phyloP scores from a whole-genome alignment of 805 yeast species.

The Teunomyces lycoperdinae region DNA sequence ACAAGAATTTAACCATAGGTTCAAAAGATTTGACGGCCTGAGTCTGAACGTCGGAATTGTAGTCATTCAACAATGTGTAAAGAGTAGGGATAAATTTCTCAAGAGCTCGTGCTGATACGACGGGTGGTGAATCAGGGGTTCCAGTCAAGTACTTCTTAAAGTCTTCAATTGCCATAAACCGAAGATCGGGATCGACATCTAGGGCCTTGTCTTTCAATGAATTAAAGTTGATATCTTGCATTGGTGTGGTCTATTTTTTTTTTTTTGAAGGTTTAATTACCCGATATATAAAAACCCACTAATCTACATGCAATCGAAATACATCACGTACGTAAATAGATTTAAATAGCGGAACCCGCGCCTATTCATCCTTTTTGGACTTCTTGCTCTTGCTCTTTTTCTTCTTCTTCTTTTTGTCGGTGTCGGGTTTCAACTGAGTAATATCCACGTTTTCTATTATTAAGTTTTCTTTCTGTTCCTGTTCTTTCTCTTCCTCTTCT shows the following conservation, averaged over 20 bases:
- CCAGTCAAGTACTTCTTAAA: conserved; percentile 45
- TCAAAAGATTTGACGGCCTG: conserved; percentile 64
- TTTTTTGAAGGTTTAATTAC: neutral
- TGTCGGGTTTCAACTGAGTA: conserved; percentile 2
- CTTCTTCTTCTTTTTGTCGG: conserved; percentile 8
- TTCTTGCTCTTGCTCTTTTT: conserved; percentile 5
- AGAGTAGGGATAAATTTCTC: conserved; percentile 35
- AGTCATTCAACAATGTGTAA: conserved; percentile 51
- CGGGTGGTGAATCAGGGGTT: conserved; percentile 14
- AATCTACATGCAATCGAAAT: neutral
- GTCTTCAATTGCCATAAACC: conserved; percentile 85
- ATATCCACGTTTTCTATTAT: conserved; percentile 10
- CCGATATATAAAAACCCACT: neutral
- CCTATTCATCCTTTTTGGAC: neutral
- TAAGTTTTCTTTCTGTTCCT: conserved; percentile 9
- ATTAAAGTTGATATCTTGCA: conserved; percentile 27
- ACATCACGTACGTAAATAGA: neutral
- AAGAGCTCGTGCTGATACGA: conserved; percentile 4
- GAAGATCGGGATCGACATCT: conserved; percentile 75
- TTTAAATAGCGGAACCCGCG: no score
- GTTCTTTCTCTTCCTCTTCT: conserved; percentile 12
- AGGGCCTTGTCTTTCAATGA: conserved; percentile 43
- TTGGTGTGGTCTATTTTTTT: conserved; percentile 4
- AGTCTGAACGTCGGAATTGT: conserved; percentile 68
- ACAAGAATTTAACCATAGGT: conserved; percentile 41